Percentiles rank a stretch among this genome's conserved stretches.
Evolutionary conservation across 371 early-diverging fungal genomes (phyloP).

Genomic region (Lichtheimia corymbifera): DNA sequence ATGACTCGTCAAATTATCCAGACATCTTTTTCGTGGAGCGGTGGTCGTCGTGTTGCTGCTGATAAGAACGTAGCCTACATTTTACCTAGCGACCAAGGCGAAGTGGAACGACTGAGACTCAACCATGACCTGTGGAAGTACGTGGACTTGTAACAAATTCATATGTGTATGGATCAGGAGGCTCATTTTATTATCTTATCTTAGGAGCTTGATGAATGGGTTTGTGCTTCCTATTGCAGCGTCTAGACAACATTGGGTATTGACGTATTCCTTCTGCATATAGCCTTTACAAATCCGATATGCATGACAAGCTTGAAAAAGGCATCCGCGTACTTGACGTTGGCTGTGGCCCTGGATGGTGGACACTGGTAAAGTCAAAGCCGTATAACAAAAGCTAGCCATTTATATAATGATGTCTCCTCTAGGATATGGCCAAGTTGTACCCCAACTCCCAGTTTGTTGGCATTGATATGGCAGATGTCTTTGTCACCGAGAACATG

Average conservation of each 20-base stretch:
- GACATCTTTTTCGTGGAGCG: slow-evolving; percentile 22
- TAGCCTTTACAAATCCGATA: slow-evolving; percentile 36
- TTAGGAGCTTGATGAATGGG: slow-evolving; percentile 12
- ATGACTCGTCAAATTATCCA: neutral
- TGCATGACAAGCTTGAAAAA: slow-evolving; percentile 37
- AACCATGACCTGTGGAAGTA: slow-evolving; percentile 42
- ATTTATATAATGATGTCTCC: neutral
- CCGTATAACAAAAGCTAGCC: neutral
- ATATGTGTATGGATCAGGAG: neutral
- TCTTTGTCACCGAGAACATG: slow-evolving; percentile 25
- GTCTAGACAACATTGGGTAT: neutral
- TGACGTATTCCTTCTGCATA: neutral
- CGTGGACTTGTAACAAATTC: slow-evolving; percentile 9
- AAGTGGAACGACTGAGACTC: slow-evolving; percentile 38
- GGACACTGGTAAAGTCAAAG: slow-evolving; percentile 30
- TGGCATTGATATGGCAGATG: slow-evolving; percentile 48
- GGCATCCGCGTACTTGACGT: slow-evolving; percentile 46
- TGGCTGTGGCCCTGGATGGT: slow-evolving; percentile 53
- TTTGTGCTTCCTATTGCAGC: neutral
- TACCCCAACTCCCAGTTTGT: slow-evolving; percentile 49
- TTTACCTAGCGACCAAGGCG: slow-evolving; percentile 42
- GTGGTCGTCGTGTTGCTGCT: slow-evolving; percentile 30
- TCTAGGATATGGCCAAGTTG: slow-evolving; percentile 44
- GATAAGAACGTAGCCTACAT: slow-evolving; percentile 39
- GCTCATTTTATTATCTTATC: neutral